Base-by-base conservation (phyloP, 768 basidiomycete genomes). In the Glaciozyma martinii region DNA sequence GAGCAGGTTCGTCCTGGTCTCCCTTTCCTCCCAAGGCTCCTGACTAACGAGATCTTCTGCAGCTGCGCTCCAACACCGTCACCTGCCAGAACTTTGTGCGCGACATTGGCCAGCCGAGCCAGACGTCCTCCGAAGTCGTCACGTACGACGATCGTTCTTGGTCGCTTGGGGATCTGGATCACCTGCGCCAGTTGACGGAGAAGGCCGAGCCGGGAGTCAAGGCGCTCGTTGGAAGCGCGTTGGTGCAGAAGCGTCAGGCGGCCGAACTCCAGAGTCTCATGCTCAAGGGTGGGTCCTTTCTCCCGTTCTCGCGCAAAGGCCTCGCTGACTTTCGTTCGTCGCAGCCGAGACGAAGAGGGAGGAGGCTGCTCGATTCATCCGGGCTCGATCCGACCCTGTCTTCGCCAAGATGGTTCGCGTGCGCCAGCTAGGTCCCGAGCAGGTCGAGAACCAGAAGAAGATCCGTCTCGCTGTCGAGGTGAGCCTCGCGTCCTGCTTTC, bases 391-490 rank as follows among this genome's bases (percentile, higher is more conserved):
- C 37, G 91, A 97, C 73, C 81, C 84, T 5, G 86, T 87, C 0
- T 89, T 93, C 75, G 82, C 84, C 15, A 86, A 84, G 72, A 83
- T 87, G 80, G 77, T 89, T 60, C 85, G 83, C 72, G 79, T 83
- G 4, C 81, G 87, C 55, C 85, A 86, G n/a, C 74, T 92, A n/a
- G 87, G 87, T 18, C 90, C 94, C 0, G 90, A 97, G 72, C 86
- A 91, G 73, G 80, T 85, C 19, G 90, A 93, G 74, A 86, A 84
- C 1, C 92, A 93, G 74, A 82, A 80, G 2, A 84, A 85, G 61
- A 78, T 97, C 32, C 81, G 90, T 40, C 83, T 85, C 69, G 89
- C 66, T 37, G 54, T 70, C 44, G 79, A 86, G 74, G 91, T 90
- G 70, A 50, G 83, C 71, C n/a, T 6, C 19, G n/a, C 54, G 6